These are phyloP conservation scores for Panaeolus cyanescens DNA, from an alignment of 768 basidiomycete species.

Conservation along the genomic window DNA sequence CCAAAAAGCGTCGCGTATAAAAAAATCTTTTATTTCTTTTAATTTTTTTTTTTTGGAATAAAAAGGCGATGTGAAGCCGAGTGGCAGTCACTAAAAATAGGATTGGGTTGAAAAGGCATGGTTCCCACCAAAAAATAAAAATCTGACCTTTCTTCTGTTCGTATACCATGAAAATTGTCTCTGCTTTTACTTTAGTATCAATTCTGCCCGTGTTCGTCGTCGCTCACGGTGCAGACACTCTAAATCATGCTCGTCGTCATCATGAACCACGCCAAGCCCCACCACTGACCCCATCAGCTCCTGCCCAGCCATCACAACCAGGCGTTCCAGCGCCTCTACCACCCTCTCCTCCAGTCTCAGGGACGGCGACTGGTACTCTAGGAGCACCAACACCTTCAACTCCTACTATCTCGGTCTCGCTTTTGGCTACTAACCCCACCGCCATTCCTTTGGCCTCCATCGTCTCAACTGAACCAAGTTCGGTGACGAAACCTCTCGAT, in stretches of 20 bases:
- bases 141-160: neutral
- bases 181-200: conserved; percentile 17
- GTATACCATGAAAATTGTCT: conserved; percentile 34
- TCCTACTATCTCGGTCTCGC: conserved; percentile 42
- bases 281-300: conserved; percentile 10
- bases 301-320: conserved; percentile 6
- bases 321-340: conserved; percentile 1
- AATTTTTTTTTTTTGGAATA: neutral
- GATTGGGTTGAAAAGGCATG: neutral
- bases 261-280: conserved; percentile 30
- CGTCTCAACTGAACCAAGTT: conserved; percentile 40
- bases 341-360: neutral
- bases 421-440: conserved; percentile 57
- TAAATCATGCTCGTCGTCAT: conserved; percentile 22
- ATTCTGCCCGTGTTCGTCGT: conserved; percentile 43
- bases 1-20: conserved; percentile 73
- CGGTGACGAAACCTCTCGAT: conserved; percentile 45
- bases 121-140: neutral
- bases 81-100: neutral
- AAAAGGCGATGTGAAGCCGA: neutral
- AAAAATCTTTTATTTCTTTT: conserved; percentile 2
- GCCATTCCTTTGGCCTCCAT: conserved; percentile 59
- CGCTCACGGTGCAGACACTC: conserved; percentile 30
- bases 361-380: neutral
- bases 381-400: conserved; percentile 20